These are phyloP conservation scores for Curvularia verruculosa DNA, from an alignment of 2,329 filamentous ascomycete species.

Conservation along the genomic window DNA sequence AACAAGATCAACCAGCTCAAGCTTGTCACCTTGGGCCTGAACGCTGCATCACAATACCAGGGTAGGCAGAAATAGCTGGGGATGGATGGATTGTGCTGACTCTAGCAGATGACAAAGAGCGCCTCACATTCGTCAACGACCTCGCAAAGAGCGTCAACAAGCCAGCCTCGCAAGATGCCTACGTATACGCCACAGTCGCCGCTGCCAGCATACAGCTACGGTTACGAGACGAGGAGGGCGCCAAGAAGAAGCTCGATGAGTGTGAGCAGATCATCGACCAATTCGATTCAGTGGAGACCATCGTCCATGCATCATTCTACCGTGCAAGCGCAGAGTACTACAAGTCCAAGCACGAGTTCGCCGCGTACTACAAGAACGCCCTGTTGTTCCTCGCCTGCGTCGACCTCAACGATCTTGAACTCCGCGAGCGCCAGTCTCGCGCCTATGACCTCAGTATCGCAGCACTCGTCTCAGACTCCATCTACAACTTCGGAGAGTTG, in stretches of 20 bases:
- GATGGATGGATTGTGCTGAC: conserved; percentile 26
- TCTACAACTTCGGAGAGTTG: conserved; percentile 99
- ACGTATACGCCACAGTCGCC: conserved; percentile 90
- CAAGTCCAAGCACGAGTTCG: conserved; percentile 89
- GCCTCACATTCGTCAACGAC: conserved; percentile 80
- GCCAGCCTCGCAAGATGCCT: conserved; percentile 90
- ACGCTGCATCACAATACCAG: conserved; percentile 82
- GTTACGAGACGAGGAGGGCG: conserved; percentile 78
- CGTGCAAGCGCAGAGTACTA: conserved; percentile 94
- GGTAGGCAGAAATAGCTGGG: conserved; percentile 62
- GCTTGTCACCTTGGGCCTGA: conserved; percentile 87
- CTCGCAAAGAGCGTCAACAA: conserved; percentile 90
- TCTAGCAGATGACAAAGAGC: conserved; percentile 77
- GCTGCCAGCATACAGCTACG: conserved; percentile 86
- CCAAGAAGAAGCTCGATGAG: conserved; percentile 83
- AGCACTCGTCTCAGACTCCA: conserved; percentile 88
- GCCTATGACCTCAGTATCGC: conserved; percentile 94
- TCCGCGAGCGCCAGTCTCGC: conserved; percentile 76
- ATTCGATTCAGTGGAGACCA: conserved; percentile 93
- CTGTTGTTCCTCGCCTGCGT: conserved; percentile 98
- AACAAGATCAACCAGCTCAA: conserved; percentile 99
- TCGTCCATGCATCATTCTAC: conserved; percentile 97
- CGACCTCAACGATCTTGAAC: conserved; percentile 75
- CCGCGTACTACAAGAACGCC: conserved; percentile 95
- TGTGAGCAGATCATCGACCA: conserved; percentile 87